Evolutionary conservation across 176 grass and related monocot genomes (phyloP), one percentile per base, ranked within the genome.

Genomic region (Avena insularis): DNA sequence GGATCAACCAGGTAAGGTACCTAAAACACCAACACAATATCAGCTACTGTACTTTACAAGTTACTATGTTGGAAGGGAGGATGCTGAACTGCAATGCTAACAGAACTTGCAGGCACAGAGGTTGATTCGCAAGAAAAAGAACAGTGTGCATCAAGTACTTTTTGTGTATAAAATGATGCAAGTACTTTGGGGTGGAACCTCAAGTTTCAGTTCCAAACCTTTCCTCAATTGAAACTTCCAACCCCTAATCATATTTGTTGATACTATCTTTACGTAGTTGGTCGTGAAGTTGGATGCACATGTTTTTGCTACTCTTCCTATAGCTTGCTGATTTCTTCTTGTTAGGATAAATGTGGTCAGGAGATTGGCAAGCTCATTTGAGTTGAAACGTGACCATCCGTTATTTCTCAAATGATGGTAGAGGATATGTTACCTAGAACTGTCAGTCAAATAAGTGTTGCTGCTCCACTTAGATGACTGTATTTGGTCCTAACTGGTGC

Each of bases 1-100:
- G 80, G 87, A 73, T 99, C 97, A 17, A 94, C 75, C 65, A 96
- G 82, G 75, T 94, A 93, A 35, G 94, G 94, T 14, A 99, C 91
- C 97, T 94, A 85, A 69, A 93, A 83, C 48, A 82, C 14, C 89
- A 50, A 31, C 50, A 82, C 13, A 53, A n/a, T 51, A 38, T 16
- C 21, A 17, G 38, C 6, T 43, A 43, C 0, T 43, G 12, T 79
- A 17, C 70, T 66, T 51, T 43, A 57, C n/a, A 77, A 13, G 23
- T 38, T 59, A 55, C 46, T 49, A 43, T 7, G 38, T 38, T 51
- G 14, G 20, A 38, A 14, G 46, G 70, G 70, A 67, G 25, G 73
- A 16, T 40, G 61, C 11, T 60, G 1, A 62, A 17, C 0, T 77
- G 49, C 4, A 17, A 83, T 15, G n/a, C 45, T 13, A 69, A 78